Percentiles rank a stretch among this genome's conserved stretches.
phyloP scores from a whole-genome alignment of 1,284 basidiomycete genomes.

The Pseudozyma pruni region DNA sequence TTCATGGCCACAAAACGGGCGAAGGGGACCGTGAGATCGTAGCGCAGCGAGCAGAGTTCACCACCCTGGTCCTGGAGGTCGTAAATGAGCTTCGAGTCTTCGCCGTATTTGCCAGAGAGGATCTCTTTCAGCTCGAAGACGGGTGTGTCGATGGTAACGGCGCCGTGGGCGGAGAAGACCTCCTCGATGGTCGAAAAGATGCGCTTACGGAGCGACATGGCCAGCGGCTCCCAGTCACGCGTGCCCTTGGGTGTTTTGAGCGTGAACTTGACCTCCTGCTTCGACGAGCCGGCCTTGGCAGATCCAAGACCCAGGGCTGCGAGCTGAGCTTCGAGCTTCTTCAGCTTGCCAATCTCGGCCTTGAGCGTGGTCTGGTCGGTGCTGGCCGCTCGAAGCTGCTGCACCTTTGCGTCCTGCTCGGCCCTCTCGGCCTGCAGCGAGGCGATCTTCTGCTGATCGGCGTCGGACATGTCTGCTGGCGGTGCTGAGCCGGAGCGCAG shows the following conservation, averaged over 20 bases:
- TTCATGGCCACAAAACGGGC: constrained; percentile 96
- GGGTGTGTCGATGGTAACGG: constrained; percentile 92
- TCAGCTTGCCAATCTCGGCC: constrained; percentile 52
- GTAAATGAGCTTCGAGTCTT: constrained; percentile 97
- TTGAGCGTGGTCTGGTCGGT: constrained; percentile 46
- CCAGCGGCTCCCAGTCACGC: constrained; percentile 91
- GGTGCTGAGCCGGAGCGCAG: constrained; percentile 8
- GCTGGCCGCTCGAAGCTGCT: constrained; percentile 49
- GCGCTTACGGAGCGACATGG: constrained; percentile 90
- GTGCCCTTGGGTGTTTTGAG: constrained; percentile 79
- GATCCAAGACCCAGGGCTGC: constrained; percentile 40
- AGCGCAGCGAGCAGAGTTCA: constrained; percentile 91
- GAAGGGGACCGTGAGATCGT: constrained; percentile 94
- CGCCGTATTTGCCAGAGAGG: constrained; percentile 83
- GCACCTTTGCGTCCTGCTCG: constrained; percentile 58
- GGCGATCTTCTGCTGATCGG: constrained; percentile 22
- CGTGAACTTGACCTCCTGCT: constrained; percentile 57
- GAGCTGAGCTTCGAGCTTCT: constrained; percentile 55
- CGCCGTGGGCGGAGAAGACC: constrained; percentile 89
- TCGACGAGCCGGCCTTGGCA: constrained; percentile 33
- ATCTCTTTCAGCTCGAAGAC: constrained; percentile 98
- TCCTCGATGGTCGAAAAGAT: constrained; percentile 90
- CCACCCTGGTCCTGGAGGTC: constrained; percentile 99
- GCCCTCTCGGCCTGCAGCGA: constrained; percentile 47
- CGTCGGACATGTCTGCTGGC: constrained; percentile 21